Percentiles rank a stretch among this genome's conserved stretches.
phyloP scores from a whole-genome alignment of 768 basidiomycete genomes.

The Calvatia gigantea region DNA sequence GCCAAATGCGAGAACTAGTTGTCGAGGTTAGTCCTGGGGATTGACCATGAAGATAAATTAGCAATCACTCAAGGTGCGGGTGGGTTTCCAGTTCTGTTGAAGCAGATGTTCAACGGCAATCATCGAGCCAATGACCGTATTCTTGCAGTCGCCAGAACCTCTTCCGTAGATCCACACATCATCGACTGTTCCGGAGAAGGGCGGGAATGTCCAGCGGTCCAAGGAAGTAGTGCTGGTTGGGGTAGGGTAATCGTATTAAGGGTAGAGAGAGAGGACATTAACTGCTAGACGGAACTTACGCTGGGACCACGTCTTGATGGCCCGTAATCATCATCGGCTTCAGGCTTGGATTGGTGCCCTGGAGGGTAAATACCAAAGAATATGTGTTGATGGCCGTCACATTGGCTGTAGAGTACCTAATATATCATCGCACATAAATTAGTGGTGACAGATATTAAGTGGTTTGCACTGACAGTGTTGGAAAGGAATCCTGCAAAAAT shows the following conservation, averaged over 20 bases:
- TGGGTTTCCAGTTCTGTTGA: constrained; percentile 19
- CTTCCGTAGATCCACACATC: constrained; percentile 27
- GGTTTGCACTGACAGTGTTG: constrained; percentile 20
- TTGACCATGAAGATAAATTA: background rate
- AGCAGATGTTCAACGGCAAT: constrained; percentile 26
- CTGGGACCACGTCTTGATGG: constrained; percentile 26
- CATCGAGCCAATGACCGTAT: constrained; percentile 25
- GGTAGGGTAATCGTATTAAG: background rate
- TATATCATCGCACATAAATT: background rate
- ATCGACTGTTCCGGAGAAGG: constrained; percentile 23
- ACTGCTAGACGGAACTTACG: constrained; percentile 12
- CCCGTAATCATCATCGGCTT: constrained; percentile 28
- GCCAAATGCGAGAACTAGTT: constrained; percentile 26
- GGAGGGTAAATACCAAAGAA: constrained; percentile 24
- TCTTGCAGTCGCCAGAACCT: constrained; percentile 27
- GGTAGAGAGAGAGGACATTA: background rate
- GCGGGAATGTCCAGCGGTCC: constrained; percentile 26
- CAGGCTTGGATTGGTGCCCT: constrained; percentile 13
- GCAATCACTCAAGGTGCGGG: constrained; percentile 20
- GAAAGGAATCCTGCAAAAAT: constrained; percentile 23
- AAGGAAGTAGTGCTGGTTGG: constrained; percentile 20
- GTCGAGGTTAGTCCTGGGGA: background rate
- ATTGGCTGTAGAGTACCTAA: constrained; percentile 20
- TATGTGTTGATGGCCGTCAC: constrained; percentile 21
- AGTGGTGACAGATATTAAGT: background rate